Percentiles rank a stretch among this genome's conserved stretches.
Conservation (phyloP, 2,329 filamentous ascomycete species). For the Fusarium temperatum region DNA sequence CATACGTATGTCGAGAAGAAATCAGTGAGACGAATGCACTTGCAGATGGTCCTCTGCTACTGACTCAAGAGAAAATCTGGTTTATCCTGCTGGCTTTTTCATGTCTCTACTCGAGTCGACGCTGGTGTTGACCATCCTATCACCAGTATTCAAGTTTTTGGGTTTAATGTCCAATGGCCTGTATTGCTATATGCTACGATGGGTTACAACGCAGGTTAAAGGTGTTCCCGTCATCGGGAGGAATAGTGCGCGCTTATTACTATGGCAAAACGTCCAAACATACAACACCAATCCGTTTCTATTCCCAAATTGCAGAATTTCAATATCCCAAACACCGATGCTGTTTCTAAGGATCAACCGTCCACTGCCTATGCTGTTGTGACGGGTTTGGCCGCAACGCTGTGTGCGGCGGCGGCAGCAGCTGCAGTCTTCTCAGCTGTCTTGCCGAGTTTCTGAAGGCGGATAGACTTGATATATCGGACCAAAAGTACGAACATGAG, state of each 20-base stretch:
- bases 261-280: slow-evolving; percentile 12
- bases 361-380: slow-evolving; percentile 24
- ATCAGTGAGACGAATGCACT: background rate
- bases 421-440: slow-evolving; percentile 70
- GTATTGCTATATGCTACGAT: background rate
- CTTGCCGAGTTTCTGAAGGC: slow-evolving; percentile 74
- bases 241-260: slow-evolving; percentile 17
- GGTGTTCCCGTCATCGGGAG: background rate
- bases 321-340: slow-evolving; percentile 25
- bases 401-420: slow-evolving; percentile 57
- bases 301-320: slow-evolving; percentile 9
- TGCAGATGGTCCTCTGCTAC: background rate
- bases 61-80: no score
- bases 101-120: background rate
- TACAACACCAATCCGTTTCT: slow-evolving; percentile 35
- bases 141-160: background rate
- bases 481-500: slow-evolving; percentile 87
- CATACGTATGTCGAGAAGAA: background rate
- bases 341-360: background rate
- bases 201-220: background rate
- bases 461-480: slow-evolving; percentile 78
- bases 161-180: background rate
- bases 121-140: background rate
- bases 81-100: background rate
- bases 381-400: slow-evolving; percentile 45